Conservation (phyloP, 2,329 filamentous ascomycete species). For the Fusarium albosuccineum region DNA sequence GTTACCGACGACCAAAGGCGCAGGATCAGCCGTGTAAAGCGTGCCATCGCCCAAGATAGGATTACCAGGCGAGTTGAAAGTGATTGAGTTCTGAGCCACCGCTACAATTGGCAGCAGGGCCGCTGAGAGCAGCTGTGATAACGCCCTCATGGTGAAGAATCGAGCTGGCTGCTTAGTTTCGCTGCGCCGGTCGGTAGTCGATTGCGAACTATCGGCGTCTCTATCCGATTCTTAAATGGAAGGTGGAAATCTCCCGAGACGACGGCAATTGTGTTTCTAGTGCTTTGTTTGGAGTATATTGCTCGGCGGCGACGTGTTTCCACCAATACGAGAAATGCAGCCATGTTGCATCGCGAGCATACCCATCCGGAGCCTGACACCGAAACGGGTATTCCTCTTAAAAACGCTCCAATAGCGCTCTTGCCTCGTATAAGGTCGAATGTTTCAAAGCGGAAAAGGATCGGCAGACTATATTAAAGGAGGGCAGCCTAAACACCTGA, state of each 20-base stretch:
- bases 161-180: neutral
- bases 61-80: conserved; percentile 50
- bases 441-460: conserved; percentile 20
- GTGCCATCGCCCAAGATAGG: conserved; percentile 54
- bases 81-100: conserved; percentile 1
- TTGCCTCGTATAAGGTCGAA: neutral
- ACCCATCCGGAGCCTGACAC: neutral
- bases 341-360: conserved; percentile 1
- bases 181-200: neutral
- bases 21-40: conserved; percentile 55
- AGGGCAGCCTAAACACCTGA: conserved; percentile 6
- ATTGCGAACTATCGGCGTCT: neutral
- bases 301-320: neutral
- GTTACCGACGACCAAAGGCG: conserved; percentile 53
- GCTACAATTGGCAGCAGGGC: conserved; percentile 2
- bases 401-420: conserved; percentile 15
- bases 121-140: neutral
- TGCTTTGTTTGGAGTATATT: conserved; percentile 8
- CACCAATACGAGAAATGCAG: conserved; percentile 12
- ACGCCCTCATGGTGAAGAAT: neutral
- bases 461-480: conserved; percentile 17
- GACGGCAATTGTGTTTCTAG: neutral
- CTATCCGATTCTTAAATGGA: neutral
- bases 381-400: conserved; percentile 2
- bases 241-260: conserved; percentile 1